Base-by-base conservation (phyloP, 495 filamentous ascomycete genomes). In the Penicillium daleae region DNA sequence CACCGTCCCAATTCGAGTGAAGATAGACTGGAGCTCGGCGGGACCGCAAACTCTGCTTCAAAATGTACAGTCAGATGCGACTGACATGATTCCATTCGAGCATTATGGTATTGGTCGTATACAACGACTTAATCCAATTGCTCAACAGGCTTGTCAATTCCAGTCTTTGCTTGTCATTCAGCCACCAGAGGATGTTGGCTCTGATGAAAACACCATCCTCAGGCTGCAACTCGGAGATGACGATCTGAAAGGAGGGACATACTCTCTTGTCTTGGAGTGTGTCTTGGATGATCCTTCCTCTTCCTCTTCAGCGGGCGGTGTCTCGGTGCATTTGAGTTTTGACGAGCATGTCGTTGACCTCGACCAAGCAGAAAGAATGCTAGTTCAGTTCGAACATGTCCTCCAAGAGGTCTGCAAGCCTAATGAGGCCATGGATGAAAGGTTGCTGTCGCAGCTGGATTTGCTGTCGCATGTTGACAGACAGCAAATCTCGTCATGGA, bases 31-130 rank as follows among this genome's bases (percentile, higher is more conserved):
- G 22, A 22, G 5, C 40, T 44, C 24, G 3, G 10, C 6, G 8
- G 66, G 52, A 6, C 64, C 83, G 8, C 12, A 49, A 2, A 63
- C 75, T 2, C 63, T 75, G 59, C 67, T 89, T 8, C 66, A 76
- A 32, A 37, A 74, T 1, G 31, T 83, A 2, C 81, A 84, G 44
- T 32, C 53, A 6, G 69, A 77, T 60, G 66, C 61, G 13, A 66
- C 61, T 21, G 67, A 72, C 7, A 75, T 81, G 60, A 77, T 78
- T 22, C 65, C 72, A 6, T 76, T 74, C 53, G 73, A 83, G 57
- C 80, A 83, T 26, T 54, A 68, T 22, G 81, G 82, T 19, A 62
- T 84, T 0, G 76, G 79, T 60, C 75, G 85, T 49, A 89, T 91
- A 40, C 75, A 78, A 39, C 66, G 69, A 8, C 66, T 88, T 13